These are phyloP conservation scores for Senna tora DNA, from an alignment of 306 rosid genomes.

Conservation along the genomic window DNA sequence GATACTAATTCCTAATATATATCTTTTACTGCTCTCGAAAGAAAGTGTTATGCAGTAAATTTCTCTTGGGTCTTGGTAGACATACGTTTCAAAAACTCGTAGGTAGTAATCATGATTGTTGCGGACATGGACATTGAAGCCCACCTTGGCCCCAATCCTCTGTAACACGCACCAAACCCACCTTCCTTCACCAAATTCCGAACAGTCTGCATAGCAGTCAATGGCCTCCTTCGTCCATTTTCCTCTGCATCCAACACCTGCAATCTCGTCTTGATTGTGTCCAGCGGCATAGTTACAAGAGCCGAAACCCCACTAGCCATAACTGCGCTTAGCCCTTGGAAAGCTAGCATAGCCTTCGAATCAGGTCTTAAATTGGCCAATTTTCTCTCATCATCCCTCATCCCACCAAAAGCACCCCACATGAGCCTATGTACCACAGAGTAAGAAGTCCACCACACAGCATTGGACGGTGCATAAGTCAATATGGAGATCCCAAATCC, in stretches of 20 bases:
- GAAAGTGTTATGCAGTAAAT: conserved; percentile 21
- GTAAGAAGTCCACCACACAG: conserved; percentile 98
- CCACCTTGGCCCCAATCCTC: conserved; percentile 98
- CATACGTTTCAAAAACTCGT: conserved; percentile 85
- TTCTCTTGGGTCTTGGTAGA: conserved; percentile 69
- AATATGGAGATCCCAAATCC: conserved; percentile 89
- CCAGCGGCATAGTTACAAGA: conserved; percentile 87
- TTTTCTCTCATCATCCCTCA: conserved; percentile 48
- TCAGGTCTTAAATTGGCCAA: conserved; percentile 53
- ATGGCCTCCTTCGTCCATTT: conserved; percentile 72
- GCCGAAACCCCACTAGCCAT: conserved; percentile 95
- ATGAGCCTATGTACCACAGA: conserved; percentile 77
- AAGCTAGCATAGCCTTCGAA: conserved; percentile 62
- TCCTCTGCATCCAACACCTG: conserved; percentile 90
- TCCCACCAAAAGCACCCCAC: conserved; percentile 73
- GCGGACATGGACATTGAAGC: conserved; percentile 97
- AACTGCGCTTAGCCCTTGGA: conserved; percentile 86
- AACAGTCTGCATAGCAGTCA: conserved; percentile 68
- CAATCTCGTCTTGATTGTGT: conserved; percentile 84
- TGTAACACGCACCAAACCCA: conserved; percentile 83
- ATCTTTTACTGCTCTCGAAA: neutral
- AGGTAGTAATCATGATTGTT: conserved; percentile 92
- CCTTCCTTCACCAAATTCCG: conserved; percentile 80
- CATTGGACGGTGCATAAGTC: conserved; percentile 96
- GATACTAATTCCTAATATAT: conserved; percentile 25